These are phyloP conservation scores for Saussurea involucrata DNA, from an alignment of 129 eudicot species.

Conservation along the genomic window DNA sequence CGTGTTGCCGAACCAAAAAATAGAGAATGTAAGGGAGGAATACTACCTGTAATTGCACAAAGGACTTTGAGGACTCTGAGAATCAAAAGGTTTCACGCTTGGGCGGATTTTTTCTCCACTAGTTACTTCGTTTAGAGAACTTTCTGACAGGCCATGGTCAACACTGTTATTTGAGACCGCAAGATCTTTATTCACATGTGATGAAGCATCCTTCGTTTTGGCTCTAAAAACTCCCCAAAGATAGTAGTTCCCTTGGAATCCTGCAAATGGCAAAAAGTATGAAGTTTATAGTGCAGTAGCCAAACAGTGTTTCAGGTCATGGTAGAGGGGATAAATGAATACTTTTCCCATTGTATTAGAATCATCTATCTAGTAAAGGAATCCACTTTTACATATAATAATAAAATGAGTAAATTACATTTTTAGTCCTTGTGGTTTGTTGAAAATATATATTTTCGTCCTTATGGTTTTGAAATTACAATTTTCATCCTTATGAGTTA, in stretches of 20 bases:
- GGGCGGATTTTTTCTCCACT: not conserved
- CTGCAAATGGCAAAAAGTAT: not conserved
- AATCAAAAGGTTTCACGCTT: slow-evolving; percentile 19
- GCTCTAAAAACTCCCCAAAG: slow-evolving; percentile 49
- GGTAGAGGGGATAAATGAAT: not conserved
- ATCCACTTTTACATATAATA: not conserved
- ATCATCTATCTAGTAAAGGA: not conserved
- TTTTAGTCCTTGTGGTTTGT: no score
- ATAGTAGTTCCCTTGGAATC: slow-evolving; percentile 27
- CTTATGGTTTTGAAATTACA: no score
- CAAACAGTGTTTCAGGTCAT: not conserved
- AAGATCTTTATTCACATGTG: not conserved
- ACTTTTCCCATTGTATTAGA: not conserved
- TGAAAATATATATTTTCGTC: no score
- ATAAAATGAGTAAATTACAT: not conserved
- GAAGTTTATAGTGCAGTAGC: not conserved
- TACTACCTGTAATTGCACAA: slow-evolving; percentile 34
- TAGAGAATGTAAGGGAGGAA: not conserved
- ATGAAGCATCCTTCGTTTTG: slow-evolving; percentile 22
- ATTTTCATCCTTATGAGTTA: no score
- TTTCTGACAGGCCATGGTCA: not conserved
- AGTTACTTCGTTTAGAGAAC: slow-evolving; percentile 4
- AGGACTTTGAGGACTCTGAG: slow-evolving; percentile 43
- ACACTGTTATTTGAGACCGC: not conserved
- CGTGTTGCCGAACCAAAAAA: not conserved